Base-by-base conservation (phyloP, 2,329 filamentous ascomycete species). In the Fusarium tjaetaba region DNA sequence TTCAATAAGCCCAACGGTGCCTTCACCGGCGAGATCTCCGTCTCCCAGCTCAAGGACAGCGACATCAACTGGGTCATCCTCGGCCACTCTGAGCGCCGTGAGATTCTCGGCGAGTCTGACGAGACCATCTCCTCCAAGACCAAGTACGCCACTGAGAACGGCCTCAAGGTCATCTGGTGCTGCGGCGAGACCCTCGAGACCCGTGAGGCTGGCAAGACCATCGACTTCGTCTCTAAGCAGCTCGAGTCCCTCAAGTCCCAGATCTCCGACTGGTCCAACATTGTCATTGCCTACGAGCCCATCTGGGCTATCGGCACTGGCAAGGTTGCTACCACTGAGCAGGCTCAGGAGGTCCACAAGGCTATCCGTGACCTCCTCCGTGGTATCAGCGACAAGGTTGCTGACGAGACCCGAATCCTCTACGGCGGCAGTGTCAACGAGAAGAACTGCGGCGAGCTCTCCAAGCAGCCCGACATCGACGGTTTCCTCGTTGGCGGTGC, bases 211-310 rank as follows among this genome's bases (percentile, higher is more conserved):
- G 88, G 89, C 83, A 92, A 94, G 88, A 98, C 96, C 74, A 92
- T 97, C 80, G 90, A 94, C 57, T 92, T 96, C 73, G 93, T 97
- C 80, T 96, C 93, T 78, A 86, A 86, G 76, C 96, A 99, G 88
- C 90, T 99, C 79, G 89, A 91, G 74, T 95, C 95, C 75, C 94
- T 96, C 75, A 92, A 95, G 83, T 84, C 86, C 79, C 88, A 93
- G 87, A 86, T 94, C 81, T 86, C 90, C 79, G 94, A 97, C 87
- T 99, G 96, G 96, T 90, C 88, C 81, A 96, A 96, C 88, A 90
- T 99, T 75, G 96, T 99, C 82, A 90, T 99, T 80, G 96, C 96
- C 81, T 99, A 99, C 86, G 96, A 99, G 90, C 96, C 96, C 81
- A 97, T 99, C 88, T 99, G 96, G 96, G 95, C 91, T 82, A 93